Conservation (phyloP, 140 eudicot species). For the Ambrosia hybrid region DNA sequence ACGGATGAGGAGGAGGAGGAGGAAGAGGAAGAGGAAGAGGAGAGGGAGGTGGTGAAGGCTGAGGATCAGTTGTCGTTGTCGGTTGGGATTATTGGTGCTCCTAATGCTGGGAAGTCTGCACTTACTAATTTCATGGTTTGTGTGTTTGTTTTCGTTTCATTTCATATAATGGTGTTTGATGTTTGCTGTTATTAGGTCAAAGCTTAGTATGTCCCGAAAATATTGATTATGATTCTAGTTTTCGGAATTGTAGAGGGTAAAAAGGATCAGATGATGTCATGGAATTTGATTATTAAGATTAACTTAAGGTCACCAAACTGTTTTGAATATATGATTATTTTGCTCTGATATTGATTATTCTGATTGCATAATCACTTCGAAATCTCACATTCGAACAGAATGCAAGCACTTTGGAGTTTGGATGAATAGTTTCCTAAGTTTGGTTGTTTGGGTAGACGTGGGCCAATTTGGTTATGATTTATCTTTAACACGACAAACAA, state of each 20-base stretch:
- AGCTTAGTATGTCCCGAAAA: too few relatives aligned
- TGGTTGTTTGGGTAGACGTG: neutral
- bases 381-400: neutral
- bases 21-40: constrained; percentile 42
- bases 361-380: neutral
- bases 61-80: constrained; percentile 86
- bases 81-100: constrained; percentile 97
- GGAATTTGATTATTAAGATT: neutral
- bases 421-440: neutral
- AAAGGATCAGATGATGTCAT: neutral
- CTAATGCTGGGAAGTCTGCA: constrained; percentile 98
- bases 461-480: neutral
- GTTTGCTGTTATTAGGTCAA: neutral
- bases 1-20: constrained; percentile 45
- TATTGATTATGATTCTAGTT: neutral
- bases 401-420: neutral
- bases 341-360: neutral
- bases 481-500: neutral
- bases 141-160: neutral
- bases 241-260: neutral
- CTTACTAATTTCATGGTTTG: constrained; percentile 85
- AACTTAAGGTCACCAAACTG: neutral
- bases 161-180: neutral
- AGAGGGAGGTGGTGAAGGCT: constrained; percentile 43
- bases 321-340: constrained; percentile 3